Evolutionary conservation across 2,329 filamentous ascomycete genomes (phyloP), one percentile per base, ranked within the genome.

Genomic region (Ceratocystis variospora): DNA sequence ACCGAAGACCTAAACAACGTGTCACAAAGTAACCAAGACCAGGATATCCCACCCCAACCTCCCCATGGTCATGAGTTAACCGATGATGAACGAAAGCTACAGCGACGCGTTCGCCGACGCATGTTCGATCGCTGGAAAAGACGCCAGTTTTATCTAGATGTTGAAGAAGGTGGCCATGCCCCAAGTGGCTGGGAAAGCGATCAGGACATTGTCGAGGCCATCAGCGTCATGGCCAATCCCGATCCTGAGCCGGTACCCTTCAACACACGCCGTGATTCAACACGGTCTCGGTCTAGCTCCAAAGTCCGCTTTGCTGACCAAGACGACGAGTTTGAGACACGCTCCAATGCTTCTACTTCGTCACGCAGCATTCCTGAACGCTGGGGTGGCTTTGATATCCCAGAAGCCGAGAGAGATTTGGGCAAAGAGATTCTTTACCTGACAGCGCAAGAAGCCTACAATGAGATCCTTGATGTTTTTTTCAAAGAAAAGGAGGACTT

Each of bases 381-480:
- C 67, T 90, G 87, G 86, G 87, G 87, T 62, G 87, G 87, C n/a
- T 87, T 89, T 74, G 88, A 90, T 64, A 86, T 95, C 17, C 88
- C 89, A 0, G 85, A 89, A 70, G 86, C 87, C 0, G 91, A 96
- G 74, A 83, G 82, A 68, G 91, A 96, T 73, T 86, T 90, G 5
- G 90, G 90, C 46, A 90, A 88, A 70, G 90, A 97, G 73, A 88
- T 96, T 3, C 78, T 97, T 0, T 96, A 96, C 72, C 89, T 96
- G 73, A 86, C 95, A 41, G 91, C 90, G 0, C 91, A 96, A 74
- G 88, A 96, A 74, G 88, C 90, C 0, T 90, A 96, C 77, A 96
- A 97, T 72, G 91, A 97, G 75, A 79, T 97, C 1, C 82, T 99
- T 0, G 90, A 97, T 72, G 82, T 86, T 0, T 80, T 99, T 0